Percentiles rank a stretch among this genome's conserved stretches.
Conservation (phyloP, 2,329 filamentous ascomycete genomes). For the Colletotrichum sp. region DNA sequence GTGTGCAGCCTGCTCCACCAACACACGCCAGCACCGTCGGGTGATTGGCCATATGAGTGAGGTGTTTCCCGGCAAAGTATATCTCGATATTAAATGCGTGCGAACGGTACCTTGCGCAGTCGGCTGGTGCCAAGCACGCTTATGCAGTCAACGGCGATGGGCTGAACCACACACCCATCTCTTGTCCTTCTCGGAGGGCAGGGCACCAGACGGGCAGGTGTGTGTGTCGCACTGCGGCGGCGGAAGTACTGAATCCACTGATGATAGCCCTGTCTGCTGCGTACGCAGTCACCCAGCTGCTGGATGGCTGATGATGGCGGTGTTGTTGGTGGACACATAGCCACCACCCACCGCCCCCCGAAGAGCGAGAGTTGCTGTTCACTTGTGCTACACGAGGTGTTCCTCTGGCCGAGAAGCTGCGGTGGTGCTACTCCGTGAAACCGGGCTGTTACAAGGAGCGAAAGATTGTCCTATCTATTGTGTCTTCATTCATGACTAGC, state of each 20-base stretch:
- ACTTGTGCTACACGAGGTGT: background rate
- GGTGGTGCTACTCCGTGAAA: slow-evolving; percentile 8
- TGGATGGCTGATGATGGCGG: background rate
- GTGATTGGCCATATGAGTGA: background rate
- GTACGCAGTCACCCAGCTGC: background rate
- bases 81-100: background rate
- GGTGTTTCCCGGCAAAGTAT: background rate
- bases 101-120: background rate
- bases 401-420: background rate
- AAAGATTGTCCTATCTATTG: background rate
- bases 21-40: background rate
- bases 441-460: background rate
- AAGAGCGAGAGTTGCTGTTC: background rate
- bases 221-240: background rate
- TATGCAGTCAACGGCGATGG: background rate
- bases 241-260: background rate
- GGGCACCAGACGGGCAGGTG: slow-evolving; percentile 7
- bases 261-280: background rate
- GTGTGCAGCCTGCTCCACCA: slow-evolving; percentile 2
- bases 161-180: background rate
- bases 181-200: background rate
- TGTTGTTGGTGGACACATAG: background rate
- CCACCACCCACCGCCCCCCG: background rate
- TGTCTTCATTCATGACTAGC: slow-evolving; percentile 5
- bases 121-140: background rate